Percentiles rank a stretch among this genome's conserved stretches.
phyloP scores from a whole-genome alignment of 1,284 basidiomycete species.

The Sporisorium iseilematis-ciliati region DNA sequence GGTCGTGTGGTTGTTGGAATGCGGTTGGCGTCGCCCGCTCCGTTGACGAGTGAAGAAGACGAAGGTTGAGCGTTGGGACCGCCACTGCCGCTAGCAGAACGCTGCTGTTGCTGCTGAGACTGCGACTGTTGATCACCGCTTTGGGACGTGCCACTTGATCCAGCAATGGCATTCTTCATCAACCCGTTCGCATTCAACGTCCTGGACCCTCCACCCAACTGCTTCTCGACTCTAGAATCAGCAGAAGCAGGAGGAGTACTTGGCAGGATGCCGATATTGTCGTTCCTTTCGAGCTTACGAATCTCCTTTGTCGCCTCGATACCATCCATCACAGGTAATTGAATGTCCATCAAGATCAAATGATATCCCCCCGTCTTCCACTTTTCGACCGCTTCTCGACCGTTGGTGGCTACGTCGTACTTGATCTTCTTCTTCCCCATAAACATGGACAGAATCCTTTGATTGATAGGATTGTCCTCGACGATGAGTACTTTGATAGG shows the following conservation, averaged over 20 bases:
- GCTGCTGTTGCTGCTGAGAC: neutral
- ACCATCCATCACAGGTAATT: conserved; percentile 98
- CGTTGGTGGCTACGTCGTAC: conserved; percentile 93
- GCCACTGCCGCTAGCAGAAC: neutral
- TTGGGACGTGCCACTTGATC: neutral
- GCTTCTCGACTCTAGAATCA: conserved; percentile 12
- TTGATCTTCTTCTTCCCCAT: conserved; percentile 97
- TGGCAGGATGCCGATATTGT: conserved; percentile 79
- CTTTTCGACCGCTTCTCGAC: conserved; percentile 93
- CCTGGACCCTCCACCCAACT: conserved; percentile 17
- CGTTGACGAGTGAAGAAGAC: conserved; percentile 24
- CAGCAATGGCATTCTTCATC: conserved; percentile 25
- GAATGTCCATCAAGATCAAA: conserved; percentile 99
- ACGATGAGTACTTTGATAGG: conserved; percentile 69
- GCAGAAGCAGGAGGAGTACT: conserved; percentile 72
- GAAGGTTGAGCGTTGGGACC: neutral
- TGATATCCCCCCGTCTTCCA: conserved; percentile 95
- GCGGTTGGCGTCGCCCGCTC: conserved; percentile 8
- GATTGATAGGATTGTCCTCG: conserved; percentile 95
- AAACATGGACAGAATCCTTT: conserved; percentile 93
- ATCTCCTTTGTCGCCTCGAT: conserved; percentile 98
- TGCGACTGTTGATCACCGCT: neutral
- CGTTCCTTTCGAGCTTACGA: conserved; percentile 81
- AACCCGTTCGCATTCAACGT: conserved; percentile 26
- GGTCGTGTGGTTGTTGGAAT: neutral